Conservation (phyloP, 164 flowering plant species). For the Umbilicus rupestris region DNA sequence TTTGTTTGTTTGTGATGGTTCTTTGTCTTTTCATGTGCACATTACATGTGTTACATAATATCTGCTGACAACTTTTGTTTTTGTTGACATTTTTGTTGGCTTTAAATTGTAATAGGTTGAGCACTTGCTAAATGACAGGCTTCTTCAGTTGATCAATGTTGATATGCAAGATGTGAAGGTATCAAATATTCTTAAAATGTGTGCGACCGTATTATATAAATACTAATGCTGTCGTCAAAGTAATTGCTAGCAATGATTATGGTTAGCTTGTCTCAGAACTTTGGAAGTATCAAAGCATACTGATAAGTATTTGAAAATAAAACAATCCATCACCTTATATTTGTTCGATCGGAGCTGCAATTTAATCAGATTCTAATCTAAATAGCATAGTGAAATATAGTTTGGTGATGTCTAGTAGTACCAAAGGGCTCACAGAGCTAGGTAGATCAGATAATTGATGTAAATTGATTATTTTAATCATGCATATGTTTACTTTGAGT, state of each 20-base stretch:
- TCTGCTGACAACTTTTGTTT: not conserved
- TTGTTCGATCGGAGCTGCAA: not conserved
- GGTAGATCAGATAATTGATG: not conserved
- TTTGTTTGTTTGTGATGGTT: not conserved
- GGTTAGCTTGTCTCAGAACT: not conserved
- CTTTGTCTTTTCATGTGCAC: not conserved
- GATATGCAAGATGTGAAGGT: slow-evolving; percentile 49
- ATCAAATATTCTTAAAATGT: not conserved
- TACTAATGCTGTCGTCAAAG: not conserved
- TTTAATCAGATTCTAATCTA: not conserved
- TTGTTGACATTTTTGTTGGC: not conserved
- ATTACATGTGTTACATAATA: not conserved
- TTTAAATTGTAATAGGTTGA: slow-evolving; percentile 29
- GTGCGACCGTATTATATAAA: not conserved
- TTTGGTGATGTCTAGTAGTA: not conserved
- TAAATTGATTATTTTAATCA: not conserved
- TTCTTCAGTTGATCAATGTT: slow-evolving; percentile 37
- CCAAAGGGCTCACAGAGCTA: too few relatives aligned
- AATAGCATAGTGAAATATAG: not conserved
- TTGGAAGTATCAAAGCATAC: not conserved
- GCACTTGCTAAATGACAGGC: slow-evolving; percentile 41
- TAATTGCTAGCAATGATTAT: not conserved
- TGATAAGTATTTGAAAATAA: not conserved
- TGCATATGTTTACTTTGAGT: not conserved
- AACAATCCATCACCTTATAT: not conserved